A percentile compares a stretch with the other conserved stretches of the same genome.
These are phyloP conservation scores for Trametes punicea DNA, from an alignment of 768 basidiomycete species.

Conservation along the genomic window DNA sequence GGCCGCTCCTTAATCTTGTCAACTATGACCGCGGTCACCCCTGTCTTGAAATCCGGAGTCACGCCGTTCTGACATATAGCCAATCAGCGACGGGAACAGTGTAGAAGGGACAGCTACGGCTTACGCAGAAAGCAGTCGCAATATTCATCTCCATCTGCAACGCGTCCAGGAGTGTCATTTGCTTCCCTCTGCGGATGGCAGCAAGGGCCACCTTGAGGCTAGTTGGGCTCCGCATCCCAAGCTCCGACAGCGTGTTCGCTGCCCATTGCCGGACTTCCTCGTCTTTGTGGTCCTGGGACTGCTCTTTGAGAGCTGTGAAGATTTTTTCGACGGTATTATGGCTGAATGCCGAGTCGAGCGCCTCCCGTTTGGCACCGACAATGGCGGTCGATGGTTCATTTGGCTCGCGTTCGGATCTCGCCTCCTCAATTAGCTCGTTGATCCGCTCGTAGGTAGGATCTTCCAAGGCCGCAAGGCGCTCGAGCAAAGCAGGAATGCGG, in stretches of 20 bases:
- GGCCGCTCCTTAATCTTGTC: constrained; percentile 52
- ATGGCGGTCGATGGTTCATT: constrained; percentile 53
- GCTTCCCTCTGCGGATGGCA: constrained; percentile 71
- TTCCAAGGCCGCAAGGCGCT: constrained; percentile 60
- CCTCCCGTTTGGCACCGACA: constrained; percentile 61
- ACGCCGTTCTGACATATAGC: constrained; percentile 54
- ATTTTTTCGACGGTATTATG: constrained; percentile 72
- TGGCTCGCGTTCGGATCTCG: constrained; percentile 52
- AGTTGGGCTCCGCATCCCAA: constrained; percentile 81
- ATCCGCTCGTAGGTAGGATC: constrained; percentile 47
- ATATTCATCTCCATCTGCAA: constrained; percentile 86
- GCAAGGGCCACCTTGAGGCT: constrained; percentile 87
- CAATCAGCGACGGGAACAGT: neutral
- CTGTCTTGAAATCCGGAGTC: constrained; percentile 79
- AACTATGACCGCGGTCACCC: constrained; percentile 69
- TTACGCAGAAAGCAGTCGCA: constrained; percentile 83
- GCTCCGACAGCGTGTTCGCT: constrained; percentile 52
- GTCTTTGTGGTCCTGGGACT: constrained; percentile 39
- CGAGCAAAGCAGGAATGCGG: constrained; percentile 66
- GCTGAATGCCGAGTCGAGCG: constrained; percentile 78
- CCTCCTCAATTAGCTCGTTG: constrained; percentile 68
- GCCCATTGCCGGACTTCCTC: constrained; percentile 70
- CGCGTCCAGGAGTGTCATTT: constrained; percentile 57
- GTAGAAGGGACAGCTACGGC: neutral
- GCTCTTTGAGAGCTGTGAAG: constrained; percentile 46